Evolutionary conservation across 2,329 filamentous ascomycete genomes (phyloP), one percentile per base, ranked within the genome.

Genomic region (Diaporthe vexans): DNA sequence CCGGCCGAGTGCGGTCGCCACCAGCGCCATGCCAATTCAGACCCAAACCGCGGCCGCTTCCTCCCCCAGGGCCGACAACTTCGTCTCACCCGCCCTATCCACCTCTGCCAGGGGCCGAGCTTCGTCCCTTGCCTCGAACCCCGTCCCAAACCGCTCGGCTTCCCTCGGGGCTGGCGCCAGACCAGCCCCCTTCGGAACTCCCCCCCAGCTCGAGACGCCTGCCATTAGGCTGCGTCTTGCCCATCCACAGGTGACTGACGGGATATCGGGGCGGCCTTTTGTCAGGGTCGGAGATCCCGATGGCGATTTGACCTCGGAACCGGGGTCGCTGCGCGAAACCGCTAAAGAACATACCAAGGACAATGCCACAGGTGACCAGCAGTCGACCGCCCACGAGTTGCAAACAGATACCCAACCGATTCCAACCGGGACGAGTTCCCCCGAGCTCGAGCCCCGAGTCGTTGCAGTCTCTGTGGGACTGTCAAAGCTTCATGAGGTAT

Each of bases 401-500:
- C 46, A 54, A 54, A 5, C 57, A n/a, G 69, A 63, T 24, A 17
- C 33, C 21, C 26, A 40, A 4, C 52, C n/a, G 8, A 21, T 48
- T 15, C 24, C 35, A 69, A 54, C 35, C n/a, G 59, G 56, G 1
- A 46, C 24, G 15, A 15, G 29, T 17, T 17, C 21, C 40, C 7
- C 24, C 15, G 51, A 54, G 15, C 29, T 72, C 21, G 67, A 63
- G 37, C 24, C 54, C 43, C 68, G 81, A 33, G 76, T 83, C 74
- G 80, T 83, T 7, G 91, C 93, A 74, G 92, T 98, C 3, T 91
- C 95, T 4, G 96, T 98, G 1, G 97, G 97, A 0, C 88, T 97
- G 8, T 97, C 95, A n/a, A 90, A 95, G 77, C 86, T 99, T 74
- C 96, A 99, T 81, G 90, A 95, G 79, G 96, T 98, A 1, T 92